A percentile compares a stretch with the other conserved stretches of the same genome.
phyloP scores from a whole-genome alignment of 2,329 filamentous ascomycete genomes.

The Epicoccum sorghinum region DNA sequence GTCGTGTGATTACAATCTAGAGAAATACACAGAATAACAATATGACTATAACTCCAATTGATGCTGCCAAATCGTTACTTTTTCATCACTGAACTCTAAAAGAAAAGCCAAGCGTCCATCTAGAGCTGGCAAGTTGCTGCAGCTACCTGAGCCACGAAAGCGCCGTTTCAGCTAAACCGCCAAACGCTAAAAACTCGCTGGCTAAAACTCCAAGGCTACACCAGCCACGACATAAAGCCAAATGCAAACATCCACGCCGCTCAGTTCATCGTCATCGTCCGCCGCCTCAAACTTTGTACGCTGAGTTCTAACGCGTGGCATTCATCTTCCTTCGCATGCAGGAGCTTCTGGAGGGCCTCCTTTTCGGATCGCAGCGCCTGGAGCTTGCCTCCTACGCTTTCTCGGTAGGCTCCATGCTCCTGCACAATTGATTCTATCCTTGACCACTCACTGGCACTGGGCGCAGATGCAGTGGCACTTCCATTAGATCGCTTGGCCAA shows the following conservation, averaged over 20 bases:
- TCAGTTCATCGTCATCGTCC: conserved; percentile 16
- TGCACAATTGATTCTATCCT: conserved; percentile 49
- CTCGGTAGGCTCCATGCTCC: conserved; percentile 47
- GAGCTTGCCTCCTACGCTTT: conserved; percentile 45
- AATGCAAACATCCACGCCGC: background rate
- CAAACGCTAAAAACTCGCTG: conserved; percentile 2
- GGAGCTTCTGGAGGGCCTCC: conserved; percentile 47
- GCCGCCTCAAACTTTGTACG: conserved; percentile 42
- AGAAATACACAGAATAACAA: too few species aligned
- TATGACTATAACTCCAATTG: too few species aligned
- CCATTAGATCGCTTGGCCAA: conserved; percentile 25
- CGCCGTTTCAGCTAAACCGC: conserved; percentile 4
- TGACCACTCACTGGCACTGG: conserved; percentile 35
- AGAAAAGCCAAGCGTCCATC: too few species aligned
- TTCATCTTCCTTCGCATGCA: conserved; percentile 50
- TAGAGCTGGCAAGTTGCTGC: too few species aligned
- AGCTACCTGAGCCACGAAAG: conserved; percentile 4
- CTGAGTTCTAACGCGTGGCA: conserved; percentile 46
- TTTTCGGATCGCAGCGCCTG: conserved; percentile 50
- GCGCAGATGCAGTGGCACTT: conserved; percentile 11
- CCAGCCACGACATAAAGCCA: conserved; percentile 11
- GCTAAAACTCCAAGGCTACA: background rate
- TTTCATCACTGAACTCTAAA: too few species aligned
- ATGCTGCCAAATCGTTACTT: too few species aligned
- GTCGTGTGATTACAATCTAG: too few species aligned